phyloP scores from a whole-genome alignment of 31 red algal species.

The Porphyra umbilicalis region DNA sequence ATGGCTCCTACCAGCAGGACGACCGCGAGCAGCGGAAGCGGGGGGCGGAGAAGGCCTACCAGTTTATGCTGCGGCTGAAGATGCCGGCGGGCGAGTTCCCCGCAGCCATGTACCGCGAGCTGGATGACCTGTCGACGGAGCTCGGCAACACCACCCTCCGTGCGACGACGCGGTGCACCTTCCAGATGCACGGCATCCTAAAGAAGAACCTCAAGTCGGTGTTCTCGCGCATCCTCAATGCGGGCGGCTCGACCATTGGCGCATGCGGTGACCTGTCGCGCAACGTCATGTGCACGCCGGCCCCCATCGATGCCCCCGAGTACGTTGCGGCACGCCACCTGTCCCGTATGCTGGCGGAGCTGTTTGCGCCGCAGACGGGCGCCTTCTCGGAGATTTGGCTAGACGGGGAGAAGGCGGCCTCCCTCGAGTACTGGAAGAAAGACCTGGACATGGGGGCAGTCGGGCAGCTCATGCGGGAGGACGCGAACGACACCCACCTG shows the following conservation, averaged over 20 bases:
- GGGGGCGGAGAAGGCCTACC: slow-evolving; percentile 79
- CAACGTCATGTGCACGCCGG: slow-evolving; percentile 84
- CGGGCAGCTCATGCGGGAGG: slow-evolving; percentile 51
- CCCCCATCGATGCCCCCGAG: slow-evolving; percentile 40
- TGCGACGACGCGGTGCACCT: slow-evolving; percentile 79
- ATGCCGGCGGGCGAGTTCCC: slow-evolving; percentile 98
- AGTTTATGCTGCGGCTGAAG: slow-evolving; percentile 99
- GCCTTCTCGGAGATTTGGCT: slow-evolving; percentile 97
- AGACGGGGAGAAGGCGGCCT: slow-evolving; percentile 94
- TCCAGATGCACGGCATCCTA: slow-evolving; percentile 93
- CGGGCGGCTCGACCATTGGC: slow-evolving; percentile 74
- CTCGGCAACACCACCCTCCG: slow-evolving; percentile 84
- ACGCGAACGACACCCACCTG: slow-evolving; percentile 74
- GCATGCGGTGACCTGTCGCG: slow-evolving; percentile 89
- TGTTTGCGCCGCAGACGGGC: slow-evolving; percentile 92
- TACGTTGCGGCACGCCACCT: slow-evolving; percentile 67
- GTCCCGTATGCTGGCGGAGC: slow-evolving; percentile 66
- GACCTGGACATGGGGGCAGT: slow-evolving; percentile 88
- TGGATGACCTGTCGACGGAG: slow-evolving; percentile 71
- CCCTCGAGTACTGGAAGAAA: slow-evolving; percentile 92
- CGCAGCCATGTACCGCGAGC: slow-evolving; percentile 56
- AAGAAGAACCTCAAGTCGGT: slow-evolving; percentile 89
- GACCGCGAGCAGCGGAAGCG: slow-evolving; percentile 72
- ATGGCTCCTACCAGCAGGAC: slow-evolving; percentile 96
- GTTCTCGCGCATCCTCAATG: slow-evolving; percentile 78